Evolutionary conservation across 148 eudicot species (phyloP), one percentile per base, ranked within the genome.

Genomic region (Rhododendron vialii): DNA sequence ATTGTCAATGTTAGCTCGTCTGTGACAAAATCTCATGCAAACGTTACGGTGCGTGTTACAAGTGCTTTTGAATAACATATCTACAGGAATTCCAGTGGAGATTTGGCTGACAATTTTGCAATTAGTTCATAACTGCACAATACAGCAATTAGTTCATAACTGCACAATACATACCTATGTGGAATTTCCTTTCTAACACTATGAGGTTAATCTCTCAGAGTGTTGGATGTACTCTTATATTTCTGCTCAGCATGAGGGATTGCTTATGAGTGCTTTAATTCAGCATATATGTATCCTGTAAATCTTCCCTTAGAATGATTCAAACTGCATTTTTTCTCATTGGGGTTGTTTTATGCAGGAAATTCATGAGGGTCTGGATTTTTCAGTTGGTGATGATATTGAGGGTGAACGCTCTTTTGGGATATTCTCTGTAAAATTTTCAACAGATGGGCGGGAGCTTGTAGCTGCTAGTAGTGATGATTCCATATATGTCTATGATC

Each of bases 361-460:
- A 89, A 92, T 96, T 86, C 98, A 96, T 83, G 99, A 95, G 80
- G 98, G 95, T 76, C 89, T 96, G 86, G 92, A 94, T 85, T 94
- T 96, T 84, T 91, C 99, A 26, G 89, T 83, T 35, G 89, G 51
- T 38, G 86, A 82, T 82, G 92, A 90, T 57, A 87, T 89, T 59
- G 89, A 89, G 82, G 92, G 92, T 14, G 92, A 90, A 2, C 90
- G 90, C 67, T 78, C 89, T n/a, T 94, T 95, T 87, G 95, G 94
- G 55, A 93, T 96, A 51, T 96, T 96, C 81, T 94, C 99, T 81
- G 92, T 96, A 48, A 96, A 96, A 80, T 96, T 93, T 81, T 95
- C 99, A 75, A 95, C 85, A 67, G 96, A 96, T 90, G 99, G 99
- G 81, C 91, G 91, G 85, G 99, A 96, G 84, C 88, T 96, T 89